Evolutionary conservation across 352 stramenopile species (phyloP).

Genomic region (Phytophthora megakarya): DNA sequence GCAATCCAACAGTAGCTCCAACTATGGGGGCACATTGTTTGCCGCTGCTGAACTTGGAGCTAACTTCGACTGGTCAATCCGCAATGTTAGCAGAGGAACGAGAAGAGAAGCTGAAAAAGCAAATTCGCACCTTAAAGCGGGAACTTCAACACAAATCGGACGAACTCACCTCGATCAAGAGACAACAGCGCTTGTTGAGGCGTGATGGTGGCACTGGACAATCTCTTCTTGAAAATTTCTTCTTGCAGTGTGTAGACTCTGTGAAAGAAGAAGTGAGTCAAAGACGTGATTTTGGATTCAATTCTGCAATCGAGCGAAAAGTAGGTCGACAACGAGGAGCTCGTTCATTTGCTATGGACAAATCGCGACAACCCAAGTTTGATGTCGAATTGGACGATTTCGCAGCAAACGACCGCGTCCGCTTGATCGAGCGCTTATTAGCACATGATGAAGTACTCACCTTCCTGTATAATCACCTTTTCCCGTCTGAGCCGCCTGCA

Average conservation of each 20-base stretch:
- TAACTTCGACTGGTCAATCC: conserved; percentile 12
- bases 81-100: conserved; percentile 50
- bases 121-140: conserved; percentile 68
- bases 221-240: conserved; percentile 74
- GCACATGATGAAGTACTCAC: conserved; percentile 82
- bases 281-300: conserved; percentile 34
- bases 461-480: conserved; percentile 78
- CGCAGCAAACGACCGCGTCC: conserved; percentile 62
- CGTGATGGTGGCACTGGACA: conserved; percentile 39
- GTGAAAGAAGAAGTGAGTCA: conserved; percentile 78
- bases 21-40: conserved; percentile 21
- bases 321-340: conserved; percentile 10
- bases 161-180: conserved; percentile 46
- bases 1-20: conserved; percentile 6
- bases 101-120: conserved; percentile 71
- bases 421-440: conserved; percentile 76
- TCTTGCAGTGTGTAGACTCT: conserved; percentile 81
- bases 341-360: conserved; percentile 8
- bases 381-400: conserved; percentile 73
- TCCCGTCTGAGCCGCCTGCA: conserved; percentile 44
- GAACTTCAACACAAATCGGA: conserved; percentile 71
- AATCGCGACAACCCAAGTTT: conserved; percentile 25
- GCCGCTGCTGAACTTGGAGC: conserved; percentile 45
- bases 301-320: conserved; percentile 22
- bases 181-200: conserved; percentile 42